Evolutionary conservation across 2,329 filamentous ascomycete species (phyloP).

Genomic region (Xylaria multiplex): DNA sequence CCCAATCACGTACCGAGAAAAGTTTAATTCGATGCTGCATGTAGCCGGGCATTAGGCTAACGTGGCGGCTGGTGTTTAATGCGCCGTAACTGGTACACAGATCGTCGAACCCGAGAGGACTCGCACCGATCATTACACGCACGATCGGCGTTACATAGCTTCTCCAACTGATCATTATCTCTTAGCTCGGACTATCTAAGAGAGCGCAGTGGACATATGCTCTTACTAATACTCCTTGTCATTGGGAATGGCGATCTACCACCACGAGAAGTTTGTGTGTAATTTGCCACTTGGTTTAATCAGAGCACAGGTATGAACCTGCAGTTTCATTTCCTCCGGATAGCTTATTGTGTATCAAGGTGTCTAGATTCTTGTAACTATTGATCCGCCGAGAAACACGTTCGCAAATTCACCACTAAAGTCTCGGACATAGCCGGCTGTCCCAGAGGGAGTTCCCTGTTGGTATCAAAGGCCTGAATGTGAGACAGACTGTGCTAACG

Average conservation of each 20-base stretch:
- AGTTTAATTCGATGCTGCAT: constrained; percentile 36
- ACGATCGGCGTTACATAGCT: neutral
- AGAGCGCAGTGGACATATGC: neutral
- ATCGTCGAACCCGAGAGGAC: neutral
- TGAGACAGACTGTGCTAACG: neutral
- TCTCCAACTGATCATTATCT: neutral
- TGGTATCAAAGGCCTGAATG: neutral
- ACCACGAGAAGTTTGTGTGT: constrained; percentile 3
- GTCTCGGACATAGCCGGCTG: neutral
- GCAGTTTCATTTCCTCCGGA: neutral
- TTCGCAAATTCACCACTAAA: neutral
- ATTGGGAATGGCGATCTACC: too few species aligned
- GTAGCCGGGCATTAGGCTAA: constrained; percentile 33
- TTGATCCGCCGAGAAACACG: neutral
- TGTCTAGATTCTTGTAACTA: neutral
- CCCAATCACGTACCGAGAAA: constrained; percentile 7
- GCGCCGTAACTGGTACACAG: constrained; percentile 19
- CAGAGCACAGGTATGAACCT: neutral
- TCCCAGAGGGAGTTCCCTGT: neutral
- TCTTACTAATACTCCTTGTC: too few species aligned
- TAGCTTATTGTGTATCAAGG: too few species aligned
- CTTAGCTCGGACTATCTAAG: neutral
- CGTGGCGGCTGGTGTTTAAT: constrained; percentile 20
- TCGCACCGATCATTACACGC: neutral
- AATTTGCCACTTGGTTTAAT: neutral